Evolutionary conservation across 768 basidiomycete genomes (phyloP), one percentile per base, ranked within the genome.

Genomic region (Gyrodon lividus): DNA sequence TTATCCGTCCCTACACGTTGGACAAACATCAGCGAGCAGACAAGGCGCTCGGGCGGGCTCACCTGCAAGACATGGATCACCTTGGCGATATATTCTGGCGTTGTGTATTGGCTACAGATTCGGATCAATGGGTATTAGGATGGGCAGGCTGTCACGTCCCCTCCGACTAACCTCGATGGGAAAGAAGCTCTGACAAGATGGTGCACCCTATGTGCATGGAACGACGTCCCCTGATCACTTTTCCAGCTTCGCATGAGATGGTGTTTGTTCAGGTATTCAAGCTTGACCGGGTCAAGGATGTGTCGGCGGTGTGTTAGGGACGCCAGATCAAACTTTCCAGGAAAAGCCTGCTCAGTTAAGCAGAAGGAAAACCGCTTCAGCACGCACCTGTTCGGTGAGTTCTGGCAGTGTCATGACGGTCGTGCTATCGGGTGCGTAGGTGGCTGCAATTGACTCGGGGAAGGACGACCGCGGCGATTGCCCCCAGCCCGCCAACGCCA

Each of bases 401-500:
- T 86, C 74, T 5, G 83, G 64, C 22, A 84, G 59, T 28, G 70
- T 77, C 80, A 86, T 78, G 12, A 89, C 64, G 10, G 75, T 69
- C 1, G 85, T 88, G 61, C 84, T 86, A 42, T 86, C 84, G 0
- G 86, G 86, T 1, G 80, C 79, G 30, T 73, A 71, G 28, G 74
- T 44, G 19, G 56, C 47, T 34, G 61, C 47, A 4, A 48, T 55
- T 54, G 51, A 56, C 58, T 52, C 55, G 51, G 54, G n/a, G n/a
- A n/a, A 49, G 59, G 66, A 46, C 37, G 64, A 55, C 26, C 59
- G 48, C 75, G 76, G 8, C 78, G 74, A 9, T 77, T 81, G 61
- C 20, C 93, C 91, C 91, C 95, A 98, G 1, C 97, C 95, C n/a
- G 92, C 86, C 16, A 98, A 74, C 5, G 92, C 92, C 7, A 98